A percentile compares a stretch with the other conserved stretches of the same genome.
Evolutionary conservation across 1,139 yeast species (phyloP).

Genomic region (Candida sojae): DNA sequence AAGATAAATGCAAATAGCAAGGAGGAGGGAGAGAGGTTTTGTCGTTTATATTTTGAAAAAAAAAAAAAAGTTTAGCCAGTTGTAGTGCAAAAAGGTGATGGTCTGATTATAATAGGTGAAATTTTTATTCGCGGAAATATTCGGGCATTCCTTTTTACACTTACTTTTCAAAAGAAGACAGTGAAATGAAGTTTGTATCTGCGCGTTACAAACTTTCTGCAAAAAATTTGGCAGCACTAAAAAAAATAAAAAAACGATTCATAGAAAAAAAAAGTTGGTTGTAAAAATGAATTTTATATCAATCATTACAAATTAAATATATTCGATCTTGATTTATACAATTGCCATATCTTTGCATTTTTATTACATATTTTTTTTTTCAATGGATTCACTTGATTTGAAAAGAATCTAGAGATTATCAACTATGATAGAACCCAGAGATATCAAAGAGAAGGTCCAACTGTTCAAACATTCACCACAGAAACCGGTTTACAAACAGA

Average conservation of each 20-base stretch:
- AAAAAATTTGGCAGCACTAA: slow-evolving; percentile 1
- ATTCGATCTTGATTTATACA: neutral
- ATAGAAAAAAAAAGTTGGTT: slow-evolving; percentile 5
- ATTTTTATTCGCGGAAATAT: slow-evolving; percentile 4
- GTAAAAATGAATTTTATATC: slow-evolving; percentile 1
- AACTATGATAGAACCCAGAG: slow-evolving; percentile 3
- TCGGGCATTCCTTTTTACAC: neutral
- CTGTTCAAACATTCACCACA: slow-evolving; percentile 2
- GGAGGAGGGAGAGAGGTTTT: neutral
- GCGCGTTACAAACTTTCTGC: slow-evolving; percentile 1
- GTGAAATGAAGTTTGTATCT: no score
- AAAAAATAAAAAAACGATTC: no score
- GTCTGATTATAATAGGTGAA: slow-evolving; percentile 3
- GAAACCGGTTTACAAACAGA: slow-evolving; percentile 5
- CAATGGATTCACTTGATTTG: neutral
- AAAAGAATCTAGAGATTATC: neutral
- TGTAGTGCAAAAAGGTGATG: slow-evolving; percentile 3
- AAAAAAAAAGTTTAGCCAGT: neutral
- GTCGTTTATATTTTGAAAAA: neutral
- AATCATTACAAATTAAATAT: slow-evolving; percentile 1
- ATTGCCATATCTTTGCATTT: neutral
- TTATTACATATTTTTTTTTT: neutral
- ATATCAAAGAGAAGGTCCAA: slow-evolving; percentile 3
- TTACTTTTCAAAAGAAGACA: neutral
- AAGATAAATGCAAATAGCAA: neutral